Evolutionary conservation across 805 yeast genomes (phyloP).

Genomic region (Saccharomycopsis sp.): DNA sequence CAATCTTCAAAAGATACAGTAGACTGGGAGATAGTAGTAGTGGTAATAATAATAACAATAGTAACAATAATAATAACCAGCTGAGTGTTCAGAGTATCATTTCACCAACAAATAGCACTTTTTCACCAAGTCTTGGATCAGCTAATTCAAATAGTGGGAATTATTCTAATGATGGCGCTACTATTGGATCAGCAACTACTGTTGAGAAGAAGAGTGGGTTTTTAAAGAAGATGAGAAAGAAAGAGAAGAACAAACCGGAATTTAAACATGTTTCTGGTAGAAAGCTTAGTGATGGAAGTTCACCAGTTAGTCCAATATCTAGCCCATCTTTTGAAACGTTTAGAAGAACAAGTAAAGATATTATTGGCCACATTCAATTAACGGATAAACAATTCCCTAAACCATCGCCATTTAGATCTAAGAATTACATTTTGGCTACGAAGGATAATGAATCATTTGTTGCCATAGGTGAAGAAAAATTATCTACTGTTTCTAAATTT

Average conservation of each 20-base stretch:
- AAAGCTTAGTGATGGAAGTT: constrained; percentile 22
- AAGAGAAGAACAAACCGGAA: constrained; percentile 28
- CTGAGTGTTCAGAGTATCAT: no score
- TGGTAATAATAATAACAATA: background rate
- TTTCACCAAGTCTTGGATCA: constrained; percentile 18
- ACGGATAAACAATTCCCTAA: constrained; percentile 19
- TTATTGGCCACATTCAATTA: constrained; percentile 19
- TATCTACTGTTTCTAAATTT: constrained; percentile 30
- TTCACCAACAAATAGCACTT: background rate
- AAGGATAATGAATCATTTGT: constrained; percentile 51
- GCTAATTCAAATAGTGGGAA: constrained; percentile 21
- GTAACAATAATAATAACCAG: constrained; percentile 1
- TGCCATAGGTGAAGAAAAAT: constrained; percentile 37
- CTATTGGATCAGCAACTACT: background rate
- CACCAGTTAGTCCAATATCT: constrained; percentile 25
- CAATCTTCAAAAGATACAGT: constrained; percentile 14
- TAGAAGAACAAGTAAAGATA: constrained; percentile 2
- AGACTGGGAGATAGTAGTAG: constrained; percentile 2
- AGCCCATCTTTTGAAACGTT: constrained; percentile 19
- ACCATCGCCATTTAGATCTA: constrained; percentile 19
- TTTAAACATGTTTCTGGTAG: constrained; percentile 33
- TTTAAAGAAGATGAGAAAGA: constrained; percentile 26
- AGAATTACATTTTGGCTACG: constrained; percentile 48
- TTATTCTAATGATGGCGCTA: background rate
- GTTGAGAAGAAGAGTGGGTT: constrained; percentile 17